Percentiles rank a stretch among this genome's conserved stretches.
phyloP scores from a whole-genome alignment of 2,329 filamentous ascomycete species.

The Diaporthe sp. region DNA sequence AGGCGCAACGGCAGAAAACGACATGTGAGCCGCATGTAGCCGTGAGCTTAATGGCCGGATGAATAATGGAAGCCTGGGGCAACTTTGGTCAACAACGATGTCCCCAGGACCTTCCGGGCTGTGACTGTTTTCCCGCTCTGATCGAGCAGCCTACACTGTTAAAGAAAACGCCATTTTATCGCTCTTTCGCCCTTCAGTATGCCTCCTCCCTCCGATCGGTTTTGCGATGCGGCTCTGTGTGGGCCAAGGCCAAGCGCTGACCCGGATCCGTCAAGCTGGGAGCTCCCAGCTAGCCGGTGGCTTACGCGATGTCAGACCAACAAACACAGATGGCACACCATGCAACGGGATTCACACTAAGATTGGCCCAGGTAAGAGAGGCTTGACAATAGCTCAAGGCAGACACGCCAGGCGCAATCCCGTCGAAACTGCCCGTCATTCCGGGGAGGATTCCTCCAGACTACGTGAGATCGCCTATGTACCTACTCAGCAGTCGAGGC shows the following conservation, averaged over 20 bases:
- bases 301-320: conserved; percentile 27
- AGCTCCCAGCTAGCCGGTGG: conserved; percentile 14
- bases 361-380: conserved; percentile 27
- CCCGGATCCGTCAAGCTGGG: conserved; percentile 11
- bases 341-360: background rate
- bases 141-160: background rate
- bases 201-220: background rate
- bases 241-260: conserved; percentile 4
- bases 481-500: background rate
- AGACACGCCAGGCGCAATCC: conserved; percentile 26
- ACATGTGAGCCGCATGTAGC: conserved; percentile 14
- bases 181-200: background rate
- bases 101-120: background rate
- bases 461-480: background rate
- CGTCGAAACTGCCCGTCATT: background rate
- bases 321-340: conserved; percentile 1
- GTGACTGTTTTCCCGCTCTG: background rate
- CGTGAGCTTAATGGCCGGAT: background rate
- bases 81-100: background rate
- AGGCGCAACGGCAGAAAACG: background rate
- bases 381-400: conserved; percentile 32
- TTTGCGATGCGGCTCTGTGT: conserved; percentile 21
- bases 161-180: background rate
- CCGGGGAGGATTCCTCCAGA: conserved; percentile 19
- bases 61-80: background rate